phyloP scores from a whole-genome alignment of 192 early-diverging fungal genomes.

The Rhizophagus clarus region DNA sequence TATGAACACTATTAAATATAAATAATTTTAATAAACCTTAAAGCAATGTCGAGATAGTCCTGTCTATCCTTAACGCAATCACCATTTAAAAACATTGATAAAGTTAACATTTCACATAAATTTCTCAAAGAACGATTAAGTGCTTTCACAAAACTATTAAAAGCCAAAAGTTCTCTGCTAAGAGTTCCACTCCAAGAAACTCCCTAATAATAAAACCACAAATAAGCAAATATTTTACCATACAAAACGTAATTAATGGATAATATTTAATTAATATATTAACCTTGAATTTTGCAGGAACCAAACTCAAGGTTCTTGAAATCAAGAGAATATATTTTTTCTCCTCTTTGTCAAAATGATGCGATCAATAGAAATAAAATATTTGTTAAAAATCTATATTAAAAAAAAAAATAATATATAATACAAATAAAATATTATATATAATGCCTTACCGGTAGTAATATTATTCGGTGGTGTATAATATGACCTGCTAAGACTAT shows the following conservation, averaged over 20 bases:
- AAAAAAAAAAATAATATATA: conserved; percentile 36
- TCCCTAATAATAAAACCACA: conserved; percentile 36
- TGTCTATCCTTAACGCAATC: conserved; percentile 48
- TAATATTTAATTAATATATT: not conserved
- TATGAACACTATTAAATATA: not conserved
- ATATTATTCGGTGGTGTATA: not conserved
- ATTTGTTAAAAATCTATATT: conserved; percentile 38
- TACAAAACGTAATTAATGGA: conserved; percentile 5
- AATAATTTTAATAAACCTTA: conserved; percentile 33
- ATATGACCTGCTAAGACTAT: conserved; percentile 51
- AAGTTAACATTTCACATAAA: conserved; percentile 57
- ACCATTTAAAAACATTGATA: conserved; percentile 56
- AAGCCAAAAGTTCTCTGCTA: conserved; percentile 72
- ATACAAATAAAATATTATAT: conserved; percentile 39
- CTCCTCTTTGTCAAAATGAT: conserved; percentile 24
- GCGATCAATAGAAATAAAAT: not conserved
- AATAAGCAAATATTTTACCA: not conserved
- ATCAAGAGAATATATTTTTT: conserved; percentile 49
- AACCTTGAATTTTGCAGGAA: conserved; percentile 61
- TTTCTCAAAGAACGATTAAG: conserved; percentile 63
- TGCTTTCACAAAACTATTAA: conserved; percentile 70
- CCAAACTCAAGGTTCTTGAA: conserved; percentile 53
- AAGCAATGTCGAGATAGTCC: conserved; percentile 52
- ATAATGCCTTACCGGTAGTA: not conserved
- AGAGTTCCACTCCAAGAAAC: conserved; percentile 58